Evolutionary conservation across 2,329 filamentous ascomycete genomes (phyloP), one percentile per base, ranked within the genome.

Genomic region (Pyrenochaeta sp.): DNA sequence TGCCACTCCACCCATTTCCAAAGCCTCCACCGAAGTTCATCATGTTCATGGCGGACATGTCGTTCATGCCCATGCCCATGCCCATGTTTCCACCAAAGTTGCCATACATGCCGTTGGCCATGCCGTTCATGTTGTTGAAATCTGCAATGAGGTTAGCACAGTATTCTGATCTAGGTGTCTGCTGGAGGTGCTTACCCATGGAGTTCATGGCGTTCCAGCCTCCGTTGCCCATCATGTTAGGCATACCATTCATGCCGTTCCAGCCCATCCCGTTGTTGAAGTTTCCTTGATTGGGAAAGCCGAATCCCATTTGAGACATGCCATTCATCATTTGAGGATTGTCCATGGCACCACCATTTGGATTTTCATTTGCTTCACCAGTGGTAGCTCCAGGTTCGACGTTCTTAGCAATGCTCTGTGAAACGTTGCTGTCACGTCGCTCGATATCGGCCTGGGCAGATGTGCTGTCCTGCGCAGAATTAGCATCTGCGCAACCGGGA

Each of bases 81-180:
- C 85, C 85, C 80, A 69, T 69, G 53, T 85, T 83, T 68, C 78
- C 76, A 75, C 83, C 82, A 72, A 87, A 90, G 77, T 85, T 84
- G 78, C 85, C 84, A 77, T 84, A 90, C 86, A 91, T 89, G 80
- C 85, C 84, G 81, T 82, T 84, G 79, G 92, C 88, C 89, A 96
- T 94, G 58, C 87, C 77, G 40, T 63, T 64, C 87, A 94, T 92
- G 67, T 84, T 61, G 65, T 72, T 63, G 48, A 57, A 67, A 22
- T 64, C 63, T 67, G 13, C 2, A 5, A 7, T 13, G 7, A 5
- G 11, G 34, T 64, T 59, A 65, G 67, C 34, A 8, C 11, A 7
- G 14, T 29, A 21, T 7, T 41, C 4, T 26, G 10, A 4, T 8
- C 35, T 49, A 74, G 10, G 15, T 9, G 4, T 28, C 9, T 11